A percentile compares a stretch with the other conserved stretches of the same genome.
These are phyloP conservation scores for Tricholoma flavovirens DNA, from an alignment of 768 basidiomycete species.

Conservation along the genomic window DNA sequence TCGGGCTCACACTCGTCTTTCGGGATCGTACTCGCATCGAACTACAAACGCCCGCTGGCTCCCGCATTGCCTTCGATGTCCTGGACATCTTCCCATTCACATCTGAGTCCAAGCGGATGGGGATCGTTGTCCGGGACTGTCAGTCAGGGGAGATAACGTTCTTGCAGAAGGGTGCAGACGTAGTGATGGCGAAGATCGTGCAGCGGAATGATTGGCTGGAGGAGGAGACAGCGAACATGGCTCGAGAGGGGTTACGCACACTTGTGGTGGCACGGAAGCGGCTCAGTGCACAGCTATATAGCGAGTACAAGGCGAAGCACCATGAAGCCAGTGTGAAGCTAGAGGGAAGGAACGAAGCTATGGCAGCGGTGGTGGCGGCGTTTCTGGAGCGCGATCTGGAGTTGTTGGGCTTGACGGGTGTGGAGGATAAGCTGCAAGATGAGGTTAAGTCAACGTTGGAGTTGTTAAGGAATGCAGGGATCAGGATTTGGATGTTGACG, in stretches of 20 bases:
- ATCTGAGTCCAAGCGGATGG: constrained; percentile 98
- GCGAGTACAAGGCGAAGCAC: constrained; percentile 64
- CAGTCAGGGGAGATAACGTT: constrained; percentile 78
- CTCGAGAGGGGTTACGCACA: constrained; percentile 90
- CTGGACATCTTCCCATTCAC: constrained; percentile 98
- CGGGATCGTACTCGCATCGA: constrained; percentile 91
- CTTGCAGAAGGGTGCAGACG: constrained; percentile 95
- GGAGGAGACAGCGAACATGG: constrained; percentile 98
- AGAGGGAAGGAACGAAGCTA: constrained; percentile 78
- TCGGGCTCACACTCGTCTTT: constrained; percentile 82
- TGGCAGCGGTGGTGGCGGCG: constrained; percentile 66
- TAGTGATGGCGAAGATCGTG: constrained; percentile 95
- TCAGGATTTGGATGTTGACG: constrained; percentile 99
- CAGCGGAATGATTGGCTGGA: constrained; percentile 98
- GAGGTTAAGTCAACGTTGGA: constrained; percentile 94
- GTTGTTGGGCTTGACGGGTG: constrained; percentile 91
- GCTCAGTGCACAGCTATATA: constrained; percentile 62
- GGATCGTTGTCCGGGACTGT: constrained; percentile 85
- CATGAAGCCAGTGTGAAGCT: constrained; percentile 75
- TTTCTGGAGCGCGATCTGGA: constrained; percentile 88
- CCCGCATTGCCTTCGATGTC: constrained; percentile 68
- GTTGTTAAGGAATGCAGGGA: constrained; percentile 87
- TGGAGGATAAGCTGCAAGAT: constrained; percentile 97
- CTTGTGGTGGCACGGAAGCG: constrained; percentile 87
- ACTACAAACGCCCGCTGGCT: constrained; percentile 65